Conservation (phyloP, 1,284 basidiomycete species). For the Apiotrichum siamense region DNA sequence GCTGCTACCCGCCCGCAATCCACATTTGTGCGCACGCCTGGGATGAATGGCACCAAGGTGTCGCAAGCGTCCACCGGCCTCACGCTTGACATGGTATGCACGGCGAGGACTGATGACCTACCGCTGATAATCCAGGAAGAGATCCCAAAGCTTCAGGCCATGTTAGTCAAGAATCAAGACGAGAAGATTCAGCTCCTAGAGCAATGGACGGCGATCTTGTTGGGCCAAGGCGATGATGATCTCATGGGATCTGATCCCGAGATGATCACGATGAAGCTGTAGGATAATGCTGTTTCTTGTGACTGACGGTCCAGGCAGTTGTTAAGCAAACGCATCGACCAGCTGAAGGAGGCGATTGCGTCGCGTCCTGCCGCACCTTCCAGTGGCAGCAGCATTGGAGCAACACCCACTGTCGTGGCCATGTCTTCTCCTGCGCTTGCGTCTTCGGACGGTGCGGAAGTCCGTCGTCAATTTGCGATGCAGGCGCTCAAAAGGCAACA, state of each 20-base stretch:
- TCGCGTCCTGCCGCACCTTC: slow-evolving; percentile 26
- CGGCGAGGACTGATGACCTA: background rate
- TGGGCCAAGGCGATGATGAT: slow-evolving; percentile 16
- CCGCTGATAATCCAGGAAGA: slow-evolving; percentile 14
- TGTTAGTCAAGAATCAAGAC: slow-evolving; percentile 31
- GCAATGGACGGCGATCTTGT: slow-evolving; percentile 7
- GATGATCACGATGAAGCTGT: slow-evolving; percentile 32
- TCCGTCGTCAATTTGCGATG: background rate
- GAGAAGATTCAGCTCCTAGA: slow-evolving; percentile 28
- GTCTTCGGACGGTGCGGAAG: background rate
- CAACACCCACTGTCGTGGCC: background rate
- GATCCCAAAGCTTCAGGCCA: slow-evolving; percentile 25
- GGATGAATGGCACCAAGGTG: too few relatives aligned
- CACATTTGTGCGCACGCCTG: background rate
- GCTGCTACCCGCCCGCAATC: background rate
- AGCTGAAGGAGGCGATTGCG: slow-evolving; percentile 32
- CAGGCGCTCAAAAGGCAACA: background rate
- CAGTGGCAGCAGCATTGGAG: slow-evolving; percentile 10
- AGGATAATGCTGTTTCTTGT: slow-evolving; percentile 3
- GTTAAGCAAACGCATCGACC: slow-evolving; percentile 28
- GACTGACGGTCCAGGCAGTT: slow-evolving; percentile 16
- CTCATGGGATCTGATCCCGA: slow-evolving; percentile 31
- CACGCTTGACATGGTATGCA: slow-evolving; percentile 7
- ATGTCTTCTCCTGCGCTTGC: background rate
- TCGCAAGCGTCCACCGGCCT: too few relatives aligned